Percentiles rank a stretch among this genome's conserved stretches.
phyloP scores from a whole-genome alignment of 495 filamentous ascomycete species.

The Penicillium samsonianum region DNA sequence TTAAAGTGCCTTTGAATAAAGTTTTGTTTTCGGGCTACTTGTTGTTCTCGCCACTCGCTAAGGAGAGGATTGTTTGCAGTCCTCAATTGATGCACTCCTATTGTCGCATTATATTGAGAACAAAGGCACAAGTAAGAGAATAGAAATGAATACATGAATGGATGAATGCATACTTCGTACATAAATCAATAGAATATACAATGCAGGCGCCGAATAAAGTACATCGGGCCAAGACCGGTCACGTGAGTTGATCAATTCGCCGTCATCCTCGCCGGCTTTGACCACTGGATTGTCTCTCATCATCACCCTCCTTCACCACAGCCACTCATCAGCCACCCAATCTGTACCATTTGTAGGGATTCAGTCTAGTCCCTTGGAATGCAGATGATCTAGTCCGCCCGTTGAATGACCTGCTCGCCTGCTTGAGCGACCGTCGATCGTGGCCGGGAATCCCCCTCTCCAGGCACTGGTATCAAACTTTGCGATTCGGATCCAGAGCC shows the following conservation, averaged over 20 bases:
- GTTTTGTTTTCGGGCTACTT: not conserved
- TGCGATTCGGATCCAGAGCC: constrained; percentile 25
- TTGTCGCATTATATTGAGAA: not conserved
- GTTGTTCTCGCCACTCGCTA: not conserved
- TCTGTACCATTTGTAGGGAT: constrained; percentile 16
- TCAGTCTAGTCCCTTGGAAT: constrained; percentile 36
- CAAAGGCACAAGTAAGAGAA: not conserved
- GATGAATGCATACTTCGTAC: not conserved
- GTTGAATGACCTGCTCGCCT: constrained; percentile 43
- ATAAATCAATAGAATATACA: not conserved
- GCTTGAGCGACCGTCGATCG: constrained; percentile 45
- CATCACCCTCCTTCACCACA: constrained; percentile 31
- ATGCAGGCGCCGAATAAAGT: not conserved
- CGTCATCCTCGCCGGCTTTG: constrained; percentile 39
- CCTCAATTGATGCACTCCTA: not conserved
- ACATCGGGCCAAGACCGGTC: constrained; percentile 23
- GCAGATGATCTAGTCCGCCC: constrained; percentile 41
- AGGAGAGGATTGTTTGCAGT: not conserved
- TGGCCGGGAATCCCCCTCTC: constrained; percentile 31
- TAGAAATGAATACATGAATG: not conserved
- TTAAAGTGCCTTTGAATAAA: not conserved
- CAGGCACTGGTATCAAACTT: constrained; percentile 24
- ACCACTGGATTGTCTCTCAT: constrained; percentile 34
- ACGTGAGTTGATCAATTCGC: constrained; percentile 42
- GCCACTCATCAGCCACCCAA: constrained; percentile 30